A percentile compares a stretch with the other conserved stretches of the same genome.
Evolutionary conservation across 345 rosid genomes (phyloP).

Genomic region (Aurinia saxatilis): DNA sequence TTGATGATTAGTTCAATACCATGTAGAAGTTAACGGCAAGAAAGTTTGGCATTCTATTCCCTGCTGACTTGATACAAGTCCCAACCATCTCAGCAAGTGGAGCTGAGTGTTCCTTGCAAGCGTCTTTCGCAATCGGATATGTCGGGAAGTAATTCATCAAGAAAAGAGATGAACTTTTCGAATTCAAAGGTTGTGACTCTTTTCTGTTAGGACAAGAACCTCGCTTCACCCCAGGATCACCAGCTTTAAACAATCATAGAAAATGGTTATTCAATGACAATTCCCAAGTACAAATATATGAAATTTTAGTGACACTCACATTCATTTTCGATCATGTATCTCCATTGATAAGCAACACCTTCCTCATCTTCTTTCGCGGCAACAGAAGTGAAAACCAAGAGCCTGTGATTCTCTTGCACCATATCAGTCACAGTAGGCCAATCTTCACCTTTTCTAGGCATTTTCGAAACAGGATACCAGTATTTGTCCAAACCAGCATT

Average conservation of each 20-base stretch:
- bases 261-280: background rate
- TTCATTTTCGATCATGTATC: slow-evolving; percentile 85
- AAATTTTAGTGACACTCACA: slow-evolving; percentile 32
- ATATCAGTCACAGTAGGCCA: slow-evolving; percentile 93
- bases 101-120: slow-evolving; percentile 91
- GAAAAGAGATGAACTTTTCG: slow-evolving; percentile 71
- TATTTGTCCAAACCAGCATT: slow-evolving; percentile 81
- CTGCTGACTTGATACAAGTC: slow-evolving; percentile 82
- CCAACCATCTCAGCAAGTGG: slow-evolving; percentile 78
- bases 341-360: slow-evolving; percentile 98
- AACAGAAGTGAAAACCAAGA: slow-evolving; percentile 85
- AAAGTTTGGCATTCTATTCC: slow-evolving; percentile 79
- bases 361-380: slow-evolving; percentile 93
- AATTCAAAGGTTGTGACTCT: slow-evolving; percentile 64
- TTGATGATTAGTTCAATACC: slow-evolving; percentile 38
- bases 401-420: slow-evolving; percentile 77
- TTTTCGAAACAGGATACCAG: slow-evolving; percentile 80
- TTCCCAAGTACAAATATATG: background rate
- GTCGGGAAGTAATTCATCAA: slow-evolving; percentile 90
- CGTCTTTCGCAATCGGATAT: slow-evolving; percentile 67
- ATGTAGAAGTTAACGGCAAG: slow-evolving; percentile 94
- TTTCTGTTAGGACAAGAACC: slow-evolving; percentile 89
- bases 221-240: slow-evolving; percentile 84
- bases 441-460: slow-evolving; percentile 91
- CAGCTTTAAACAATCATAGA: slow-evolving; percentile 54